A percentile compares a stretch with the other conserved stretches of the same genome.
Evolutionary conservation across 2,329 filamentous ascomycete genomes (phyloP).

Genomic region (Epichloe hybrida): DNA sequence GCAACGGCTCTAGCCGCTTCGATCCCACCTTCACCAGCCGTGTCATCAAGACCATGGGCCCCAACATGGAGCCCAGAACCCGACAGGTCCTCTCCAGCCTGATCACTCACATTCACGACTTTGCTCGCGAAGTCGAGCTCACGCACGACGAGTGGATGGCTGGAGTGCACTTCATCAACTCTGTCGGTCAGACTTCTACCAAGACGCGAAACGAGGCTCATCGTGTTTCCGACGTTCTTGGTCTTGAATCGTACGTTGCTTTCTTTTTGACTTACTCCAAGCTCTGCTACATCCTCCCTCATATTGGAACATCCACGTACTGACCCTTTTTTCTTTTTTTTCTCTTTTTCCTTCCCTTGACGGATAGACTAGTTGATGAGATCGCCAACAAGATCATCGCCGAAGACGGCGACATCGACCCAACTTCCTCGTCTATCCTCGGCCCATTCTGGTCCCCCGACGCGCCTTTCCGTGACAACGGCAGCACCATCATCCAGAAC

Average conservation of each 20-base stretch:
- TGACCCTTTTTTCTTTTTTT: background rate
- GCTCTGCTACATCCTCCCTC: background rate
- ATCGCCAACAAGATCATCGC: conserved; percentile 52
- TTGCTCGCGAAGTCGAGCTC: conserved; percentile 63
- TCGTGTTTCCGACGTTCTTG: conserved; percentile 59
- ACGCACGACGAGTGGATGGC: conserved; percentile 65
- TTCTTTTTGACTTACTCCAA: background rate
- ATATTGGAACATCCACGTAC: background rate
- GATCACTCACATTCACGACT: conserved; percentile 65
- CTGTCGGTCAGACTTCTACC: conserved; percentile 54
- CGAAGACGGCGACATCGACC: conserved; percentile 45
- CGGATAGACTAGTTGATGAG: conserved; percentile 39
- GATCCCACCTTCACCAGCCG: conserved; percentile 66
- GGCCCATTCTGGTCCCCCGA: conserved; percentile 69
- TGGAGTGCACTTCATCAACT: conserved; percentile 63
- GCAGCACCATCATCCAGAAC: conserved; percentile 53
- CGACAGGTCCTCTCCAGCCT: conserved; percentile 49
- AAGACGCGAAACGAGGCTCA: conserved; percentile 62
- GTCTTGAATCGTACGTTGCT: conserved; percentile 51
- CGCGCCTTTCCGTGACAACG: conserved; percentile 56
- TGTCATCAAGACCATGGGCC: conserved; percentile 61
- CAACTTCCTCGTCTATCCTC: conserved; percentile 64
- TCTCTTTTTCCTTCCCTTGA: background rate
- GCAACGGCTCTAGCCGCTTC: conserved; percentile 31
- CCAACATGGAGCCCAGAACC: conserved; percentile 51